Percentiles rank a stretch among this genome's conserved stretches.
Evolutionary conservation across 768 basidiomycete species (phyloP).

Genomic region (Wakefieldia striispora): DNA sequence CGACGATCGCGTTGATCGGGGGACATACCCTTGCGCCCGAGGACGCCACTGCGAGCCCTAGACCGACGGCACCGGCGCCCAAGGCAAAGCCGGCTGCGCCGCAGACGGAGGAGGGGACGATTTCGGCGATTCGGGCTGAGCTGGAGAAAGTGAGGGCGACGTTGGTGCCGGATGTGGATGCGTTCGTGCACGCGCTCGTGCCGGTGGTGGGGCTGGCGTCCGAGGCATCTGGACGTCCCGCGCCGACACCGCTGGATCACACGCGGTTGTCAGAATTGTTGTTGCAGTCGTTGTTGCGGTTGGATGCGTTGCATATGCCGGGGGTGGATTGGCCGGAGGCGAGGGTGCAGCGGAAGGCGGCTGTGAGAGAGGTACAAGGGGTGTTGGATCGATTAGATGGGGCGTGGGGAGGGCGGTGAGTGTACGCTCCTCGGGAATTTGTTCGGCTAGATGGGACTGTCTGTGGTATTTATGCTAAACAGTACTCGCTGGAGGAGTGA

Average conservation of each 20-base stretch:
- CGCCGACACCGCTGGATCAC: constrained; percentile 38
- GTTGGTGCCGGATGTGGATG: constrained; percentile 56
- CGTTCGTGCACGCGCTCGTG: constrained; percentile 45
- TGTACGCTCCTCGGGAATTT: no score
- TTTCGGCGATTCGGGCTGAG: constrained; percentile 38
- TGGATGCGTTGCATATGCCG: constrained; percentile 72
- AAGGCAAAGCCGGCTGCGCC: constrained; percentile 21
- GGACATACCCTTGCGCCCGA: constrained; percentile 30
- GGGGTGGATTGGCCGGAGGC: constrained; percentile 78
- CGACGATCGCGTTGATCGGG: constrained; percentile 70
- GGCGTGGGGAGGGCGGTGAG: constrained; percentile 48
- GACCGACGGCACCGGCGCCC: constrained; percentile 9
- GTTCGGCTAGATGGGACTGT: no score
- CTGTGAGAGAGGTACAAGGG: constrained; percentile 81
- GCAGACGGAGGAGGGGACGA: constrained; percentile 39
- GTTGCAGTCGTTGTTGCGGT: constrained; percentile 79
- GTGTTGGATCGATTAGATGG: constrained; percentile 78
- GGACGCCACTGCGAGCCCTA: constrained; percentile 14
- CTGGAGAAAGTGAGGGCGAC: constrained; percentile 48
- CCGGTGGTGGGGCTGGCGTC: not conserved
- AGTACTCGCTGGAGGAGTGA: no score
- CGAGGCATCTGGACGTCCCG: no score
- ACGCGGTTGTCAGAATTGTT: constrained; percentile 74
- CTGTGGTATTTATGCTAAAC: no score
- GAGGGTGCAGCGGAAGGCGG: constrained; percentile 76